Evolutionary conservation across 2,329 filamentous ascomycete species (phyloP).

Genomic region (Teratosphaeria nubilosa): DNA sequence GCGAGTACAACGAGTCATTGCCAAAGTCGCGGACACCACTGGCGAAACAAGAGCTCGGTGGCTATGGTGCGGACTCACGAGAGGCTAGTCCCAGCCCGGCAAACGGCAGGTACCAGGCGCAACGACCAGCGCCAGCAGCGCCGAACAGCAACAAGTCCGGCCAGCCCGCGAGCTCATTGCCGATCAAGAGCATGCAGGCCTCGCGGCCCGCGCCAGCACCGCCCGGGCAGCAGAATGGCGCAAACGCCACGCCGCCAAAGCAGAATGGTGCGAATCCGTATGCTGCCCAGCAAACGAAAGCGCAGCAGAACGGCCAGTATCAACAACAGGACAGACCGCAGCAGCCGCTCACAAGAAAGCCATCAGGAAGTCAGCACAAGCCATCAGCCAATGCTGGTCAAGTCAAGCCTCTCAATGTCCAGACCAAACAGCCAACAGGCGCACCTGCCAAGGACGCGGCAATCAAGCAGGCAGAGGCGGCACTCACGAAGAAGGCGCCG

Average conservation of each 20-base stretch:
- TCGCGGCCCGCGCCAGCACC: constrained; percentile 47
- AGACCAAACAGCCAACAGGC: constrained; percentile 37
- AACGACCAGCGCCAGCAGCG: constrained; percentile 59
- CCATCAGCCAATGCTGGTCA: constrained; percentile 9
- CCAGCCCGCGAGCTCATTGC: constrained; percentile 16
- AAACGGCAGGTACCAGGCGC: constrained; percentile 68
- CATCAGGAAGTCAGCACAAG: constrained; percentile 19
- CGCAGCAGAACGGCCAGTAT: constrained; percentile 13
- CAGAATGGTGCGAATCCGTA: constrained; percentile 21
- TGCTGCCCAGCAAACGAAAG: constrained; percentile 17
- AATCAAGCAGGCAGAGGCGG: constrained; percentile 81
- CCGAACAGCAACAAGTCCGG: constrained; percentile 20
- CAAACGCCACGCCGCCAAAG: constrained; percentile 15
- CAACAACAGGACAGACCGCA: constrained; percentile 12
- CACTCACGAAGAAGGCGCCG: constrained; percentile 59
- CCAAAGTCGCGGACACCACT: constrained; percentile 70
- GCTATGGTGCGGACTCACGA: constrained; percentile 39
- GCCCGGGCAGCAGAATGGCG: constrained; percentile 20
- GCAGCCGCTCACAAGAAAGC: constrained; percentile 19
- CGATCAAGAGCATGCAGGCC: constrained; percentile 47
- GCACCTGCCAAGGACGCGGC: constrained; percentile 48
- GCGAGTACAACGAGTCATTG: constrained; percentile 75
- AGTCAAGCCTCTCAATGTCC: constrained; percentile 45
- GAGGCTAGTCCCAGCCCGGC: constrained; percentile 36
- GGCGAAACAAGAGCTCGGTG: constrained; percentile 83